Base-by-base conservation (phyloP, 495 filamentous ascomycete species). In the Aspergillus sparsus region DNA sequence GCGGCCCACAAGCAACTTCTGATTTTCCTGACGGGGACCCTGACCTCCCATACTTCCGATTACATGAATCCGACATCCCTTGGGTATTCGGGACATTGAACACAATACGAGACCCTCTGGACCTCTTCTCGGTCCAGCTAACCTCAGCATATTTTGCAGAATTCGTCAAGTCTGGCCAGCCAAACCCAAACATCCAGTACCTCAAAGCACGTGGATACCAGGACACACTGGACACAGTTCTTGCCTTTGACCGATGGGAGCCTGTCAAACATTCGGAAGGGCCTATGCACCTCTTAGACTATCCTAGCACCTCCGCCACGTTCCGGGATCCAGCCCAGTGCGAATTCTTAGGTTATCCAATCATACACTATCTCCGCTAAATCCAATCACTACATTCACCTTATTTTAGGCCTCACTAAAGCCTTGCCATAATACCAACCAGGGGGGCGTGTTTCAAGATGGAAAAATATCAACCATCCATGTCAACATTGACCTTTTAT, bases 241-340 rank as follows among this genome's bases (percentile, higher is more conserved):
- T 58, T 42, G 39, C 36, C 5, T 61, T 57, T 45, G 62, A 60
- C 41, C 37, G 32, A 0, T 64, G 62, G 57, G 49, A 60, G 27
- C 37, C 57, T 7, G 61, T 63, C 6, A 15, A 8, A 6, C 46
- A 39, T 34, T 9, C 47, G 54, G 53, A 68, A 11, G 73, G 74
- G 0, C 68, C 68, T 27, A 74, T 77, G 39, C 64, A 70, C 36
- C 51, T 71, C 8, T 55, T 77, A 15, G 70, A 75, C 61, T 77
- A 60, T 47, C 73, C 71, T 7, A 61, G 64, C 21, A 45, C 21
- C 11, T 45, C 46, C 39, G 61, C 50, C 6, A 32, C 55, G 12
- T 77, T 77, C 57, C 55, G 71, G 62, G 72, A 76, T 58, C 55
- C 66, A 35, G 53, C 62, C 50, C 74, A 77, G 65, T 77, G 74